phyloP scores from a whole-genome alignment of 352 stramenopile species.

The Phytophthora sansomeana region DNA sequence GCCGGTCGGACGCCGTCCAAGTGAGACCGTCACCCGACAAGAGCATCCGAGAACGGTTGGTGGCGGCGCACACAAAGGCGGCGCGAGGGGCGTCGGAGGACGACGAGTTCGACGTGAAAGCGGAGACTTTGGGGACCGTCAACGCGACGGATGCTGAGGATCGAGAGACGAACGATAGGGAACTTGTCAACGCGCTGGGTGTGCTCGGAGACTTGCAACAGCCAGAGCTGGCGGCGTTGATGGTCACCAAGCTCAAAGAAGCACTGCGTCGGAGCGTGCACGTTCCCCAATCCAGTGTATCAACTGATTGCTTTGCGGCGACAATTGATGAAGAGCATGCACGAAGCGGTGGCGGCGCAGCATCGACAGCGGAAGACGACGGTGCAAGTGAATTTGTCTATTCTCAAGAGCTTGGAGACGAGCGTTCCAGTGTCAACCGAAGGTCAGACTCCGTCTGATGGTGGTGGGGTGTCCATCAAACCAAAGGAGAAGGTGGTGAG shows the following conservation, averaged over 20 bases:
- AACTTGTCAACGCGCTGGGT: constrained; percentile 59
- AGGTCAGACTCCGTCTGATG: not conserved
- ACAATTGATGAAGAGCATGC: constrained; percentile 67
- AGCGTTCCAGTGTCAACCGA: constrained; percentile 1
- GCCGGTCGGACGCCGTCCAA: not conserved
- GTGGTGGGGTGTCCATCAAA: constrained; percentile 16
- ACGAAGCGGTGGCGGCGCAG: constrained; percentile 54
- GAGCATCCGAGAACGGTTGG: constrained; percentile 36
- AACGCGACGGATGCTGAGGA: constrained; percentile 2
- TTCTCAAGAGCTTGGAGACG: constrained; percentile 20
- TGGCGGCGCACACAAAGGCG: constrained; percentile 29
- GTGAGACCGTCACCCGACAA: constrained; percentile 9
- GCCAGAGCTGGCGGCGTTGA: constrained; percentile 45
- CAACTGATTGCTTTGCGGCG: constrained; percentile 58
- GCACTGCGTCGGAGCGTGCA: constrained; percentile 46
- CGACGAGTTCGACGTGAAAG: constrained; percentile 34
- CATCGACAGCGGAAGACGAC: constrained; percentile 52
- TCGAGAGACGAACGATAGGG: constrained; percentile 35
- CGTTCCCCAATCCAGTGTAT: constrained; percentile 65
- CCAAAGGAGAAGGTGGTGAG: constrained; percentile 38
- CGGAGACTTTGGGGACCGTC: constrained; percentile 10
- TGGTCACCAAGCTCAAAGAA: constrained; percentile 60
- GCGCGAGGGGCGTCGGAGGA: constrained; percentile 29
- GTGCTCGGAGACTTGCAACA: constrained; percentile 61
- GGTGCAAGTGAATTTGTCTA: constrained; percentile 22